Base-by-base conservation (phyloP, 75 land plant species). In the Azolla pinnata region DNA sequence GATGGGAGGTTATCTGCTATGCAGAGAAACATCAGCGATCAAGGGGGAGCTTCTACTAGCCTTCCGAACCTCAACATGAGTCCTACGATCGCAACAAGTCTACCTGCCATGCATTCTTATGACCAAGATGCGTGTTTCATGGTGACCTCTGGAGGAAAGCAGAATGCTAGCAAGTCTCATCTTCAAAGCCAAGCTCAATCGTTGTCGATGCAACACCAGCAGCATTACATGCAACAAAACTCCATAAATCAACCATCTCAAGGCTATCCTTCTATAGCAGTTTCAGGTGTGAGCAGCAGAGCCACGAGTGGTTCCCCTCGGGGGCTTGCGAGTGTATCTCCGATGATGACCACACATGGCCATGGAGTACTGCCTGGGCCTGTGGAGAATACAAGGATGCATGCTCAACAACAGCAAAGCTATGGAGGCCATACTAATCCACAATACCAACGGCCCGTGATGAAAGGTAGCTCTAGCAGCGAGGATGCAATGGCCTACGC, bases 1-100 rank as follows among this genome's bases (percentile, higher is more conserved):
- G 69, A 67, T 21, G 29, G 62, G 35, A 67, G 59, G 40, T 67
- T 59, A 45, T 27, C 62, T 28, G 33, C 49, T 24, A 20, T 60
- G 52, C 69, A 52, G 49, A 60, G 69, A 62, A 17, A 18, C 32
- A 25, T 49, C 32, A 47, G 31, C 30, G 21, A 8, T 1, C 64
- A 62, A 29, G 34, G 20, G 1, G 8, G 25, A 23, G 32, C 64
- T 34, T 27, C 28, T 49, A 34, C 8, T 34, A 17, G 18, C 9
- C 51, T 50, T 8, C 49, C 49, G 21, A 46, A 47, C 31, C 51
- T 31, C 2, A 62, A 44, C 27, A 26, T 30, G 1, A 47, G 30
- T 24, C 17, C 54, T 20, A 16, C 31, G 35, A 19, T 31, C 30
- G 52, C 12, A 16, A 34, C 42, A 10, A 47, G 31, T 2, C 8